Base-by-base conservation (phyloP, 2,329 filamentous ascomycete species). In the Colletotrichum simmondsii region DNA sequence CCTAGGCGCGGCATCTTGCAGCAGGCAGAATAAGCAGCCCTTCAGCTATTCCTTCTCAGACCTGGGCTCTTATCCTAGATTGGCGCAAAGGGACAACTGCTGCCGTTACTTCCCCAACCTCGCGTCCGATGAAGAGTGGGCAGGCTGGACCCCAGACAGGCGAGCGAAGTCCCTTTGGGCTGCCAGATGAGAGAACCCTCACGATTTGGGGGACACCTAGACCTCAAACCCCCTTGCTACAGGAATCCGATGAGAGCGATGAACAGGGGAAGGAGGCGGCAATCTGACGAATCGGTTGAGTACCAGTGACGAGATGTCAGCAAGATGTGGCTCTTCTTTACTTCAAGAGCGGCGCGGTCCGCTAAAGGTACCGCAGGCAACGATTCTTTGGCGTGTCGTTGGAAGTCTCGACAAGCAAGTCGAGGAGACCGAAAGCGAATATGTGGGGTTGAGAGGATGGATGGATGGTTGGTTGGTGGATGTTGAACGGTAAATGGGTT, bases 1-100 rank as follows among this genome's bases (percentile, higher is more conserved):
- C 81, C 81, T 7, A 83, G 73, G 3, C 79, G 80, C 49, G 78
- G 78, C 75, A 76, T 77, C 56, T 61, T 42, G 24, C 53, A 28
- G 66, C 56, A 54, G 56, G 66, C 42, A 16, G 60, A 7, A 49
- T 22, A 49, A 49, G 28, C 11, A 37, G 26, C 24, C 42, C 28
- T 30, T 62, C n/a, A 12, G 2, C 24, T 19, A 16, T n/a, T 57
- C 28, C 28, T 24, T 22, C 35, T 52, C 8, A 10, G 26, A 32
- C 19, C 19, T 52, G 42, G 59, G 19, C 12, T 12, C 26, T 52
- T 66, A n/a, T 42, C 63, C 49, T 22, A 56, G 62, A 46, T n/a
- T 30, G 26, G 26, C 24, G 57, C 32, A 52, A 35, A 24, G 37
- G 35, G 37, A 16, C 30, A 12, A 28, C 24, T 42, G 22, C 11